A percentile compares a stretch with the other conserved stretches of the same genome.
Conservation (phyloP, 495 filamentous ascomycete genomes). For the Aspergillus indologenus region DNA sequence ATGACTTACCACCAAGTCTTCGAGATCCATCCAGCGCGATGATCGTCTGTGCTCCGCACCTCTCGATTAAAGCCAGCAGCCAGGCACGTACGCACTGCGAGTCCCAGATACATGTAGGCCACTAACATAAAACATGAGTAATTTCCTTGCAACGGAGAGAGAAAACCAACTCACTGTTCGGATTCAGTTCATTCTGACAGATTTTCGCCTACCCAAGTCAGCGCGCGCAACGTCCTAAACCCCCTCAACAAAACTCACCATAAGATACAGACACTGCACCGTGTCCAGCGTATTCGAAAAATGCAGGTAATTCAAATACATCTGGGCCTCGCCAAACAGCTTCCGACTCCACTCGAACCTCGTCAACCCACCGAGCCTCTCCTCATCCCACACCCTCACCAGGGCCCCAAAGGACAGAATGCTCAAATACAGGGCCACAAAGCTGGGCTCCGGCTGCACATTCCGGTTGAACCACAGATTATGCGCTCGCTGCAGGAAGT, state of each 20-base stretch:
- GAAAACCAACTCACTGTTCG: constrained; percentile 28
- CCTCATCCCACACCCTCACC: constrained; percentile 41
- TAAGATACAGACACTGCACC: constrained; percentile 41
- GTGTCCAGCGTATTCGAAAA: constrained; percentile 43
- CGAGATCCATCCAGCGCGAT: constrained; percentile 39
- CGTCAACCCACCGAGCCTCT: constrained; percentile 31
- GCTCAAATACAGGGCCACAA: constrained; percentile 41
- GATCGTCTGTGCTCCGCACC: constrained; percentile 31
- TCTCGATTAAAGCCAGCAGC: constrained; percentile 43
- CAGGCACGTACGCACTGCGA: constrained; percentile 40
- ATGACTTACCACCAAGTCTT: constrained; percentile 42
- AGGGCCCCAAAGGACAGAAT: constrained; percentile 38
- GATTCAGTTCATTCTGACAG: constrained; percentile 44
- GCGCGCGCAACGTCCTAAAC: background rate
- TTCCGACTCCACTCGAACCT: constrained; percentile 45
- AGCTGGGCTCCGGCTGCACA: constrained; percentile 33
- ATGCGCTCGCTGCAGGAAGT: constrained; percentile 35
- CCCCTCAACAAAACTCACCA: constrained; percentile 27
- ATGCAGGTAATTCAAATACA: constrained; percentile 33
- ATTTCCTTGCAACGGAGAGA: background rate
- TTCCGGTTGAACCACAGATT: constrained; percentile 36
- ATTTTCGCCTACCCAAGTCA: constrained; percentile 34
- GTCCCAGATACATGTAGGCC: constrained; percentile 46
- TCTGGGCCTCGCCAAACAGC: constrained; percentile 40
- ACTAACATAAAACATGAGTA: constrained; percentile 23